Base-by-base conservation (phyloP, 441 rosid species). In the Eutrema salsugineum region DNA sequence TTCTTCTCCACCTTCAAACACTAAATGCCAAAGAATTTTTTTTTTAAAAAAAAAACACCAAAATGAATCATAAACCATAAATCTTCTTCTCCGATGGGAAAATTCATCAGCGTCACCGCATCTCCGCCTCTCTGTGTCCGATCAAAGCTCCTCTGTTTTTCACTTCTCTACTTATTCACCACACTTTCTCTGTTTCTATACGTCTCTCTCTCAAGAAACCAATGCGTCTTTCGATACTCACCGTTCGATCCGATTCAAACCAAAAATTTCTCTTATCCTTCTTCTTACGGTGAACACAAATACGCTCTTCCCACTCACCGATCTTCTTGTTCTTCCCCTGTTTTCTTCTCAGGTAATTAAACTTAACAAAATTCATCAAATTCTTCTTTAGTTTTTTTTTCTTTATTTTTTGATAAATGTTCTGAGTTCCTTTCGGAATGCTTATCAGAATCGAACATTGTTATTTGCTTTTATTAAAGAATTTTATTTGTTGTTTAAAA, bases 221-320 rank as follows among this genome's bases (percentile, higher is more conserved):
- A 77, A 70, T 94, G 97, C 71, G 81, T 94, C 76, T 85, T 91
- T 84, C 76, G 88, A 43, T 88, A 88, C n/a, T 94, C 96, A 8
- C 96, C 97, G 17, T 91, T 80, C 51, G 91, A 91, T 63, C 97
- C 95, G 5, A 77, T 91, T 32, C 94, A 82, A 43, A 19, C 82
- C 10, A 86, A 95, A 11, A 85, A 88, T 66, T 94, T 91, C 83
- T 75, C 84, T 1, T 91, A 87, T 72, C 97, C 97, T 76, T 63
- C 84, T 27, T 79, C 92, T 66, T 94, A 94, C 39, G 92, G 97
- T 53, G 86, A 83, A 57, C 96, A 91, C 86, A 94, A 91, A 79
- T 83, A 88, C 53, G 90, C 90, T 73, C 68, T 88, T 67, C 84
- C 92, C 27, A 87, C 97, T n/a, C 85, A 82, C 40, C 88, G 91